Percentiles rank a stretch among this genome's conserved stretches.
These are phyloP conservation scores for Phytopythium oedochilum DNA, from an alignment of 352 stramenopile genomes.

Conservation along the genomic window DNA sequence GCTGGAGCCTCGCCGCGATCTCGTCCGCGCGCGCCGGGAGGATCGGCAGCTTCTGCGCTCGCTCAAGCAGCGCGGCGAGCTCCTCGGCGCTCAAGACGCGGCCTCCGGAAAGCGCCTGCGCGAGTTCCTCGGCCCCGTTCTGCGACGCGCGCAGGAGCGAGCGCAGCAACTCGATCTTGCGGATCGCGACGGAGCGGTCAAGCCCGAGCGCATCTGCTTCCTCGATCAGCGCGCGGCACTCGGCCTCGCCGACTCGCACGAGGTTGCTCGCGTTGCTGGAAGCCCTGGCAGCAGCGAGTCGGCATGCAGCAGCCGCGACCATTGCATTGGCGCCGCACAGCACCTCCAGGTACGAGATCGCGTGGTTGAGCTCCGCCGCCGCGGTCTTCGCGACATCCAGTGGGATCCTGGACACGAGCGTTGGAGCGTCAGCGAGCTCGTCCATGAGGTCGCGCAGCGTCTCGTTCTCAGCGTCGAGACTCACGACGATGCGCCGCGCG, in stretches of 20 bases:
- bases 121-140: conserved; percentile 18
- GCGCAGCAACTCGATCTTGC: conserved; percentile 35
- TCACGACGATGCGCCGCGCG: neutral
- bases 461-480: conserved; percentile 1
- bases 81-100: conserved; percentile 45
- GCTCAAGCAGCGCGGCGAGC: conserved; percentile 32
- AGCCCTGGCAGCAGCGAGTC: neutral
- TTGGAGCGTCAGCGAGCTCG: neutral
- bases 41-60: conserved; percentile 30
- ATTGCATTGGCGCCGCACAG: conserved; percentile 26
- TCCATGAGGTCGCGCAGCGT: neutral
- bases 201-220: conserved; percentile 23
- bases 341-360: conserved; percentile 20
- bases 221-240: conserved; percentile 15
- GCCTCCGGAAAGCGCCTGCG: conserved; percentile 20
- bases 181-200: conserved; percentile 8
- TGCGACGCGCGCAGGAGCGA: conserved; percentile 28
- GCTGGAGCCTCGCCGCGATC: conserved; percentile 44
- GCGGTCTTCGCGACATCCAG: neutral
- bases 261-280: neutral
- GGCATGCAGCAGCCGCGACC: conserved; percentile 7
- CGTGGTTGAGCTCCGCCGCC: conserved; percentile 10
- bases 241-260: conserved; percentile 1
- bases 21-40: conserved; percentile 30
- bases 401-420: neutral